Base-by-base conservation (phyloP, 805 yeast genomes). In the Schizosaccharomyces lindneri region DNA sequence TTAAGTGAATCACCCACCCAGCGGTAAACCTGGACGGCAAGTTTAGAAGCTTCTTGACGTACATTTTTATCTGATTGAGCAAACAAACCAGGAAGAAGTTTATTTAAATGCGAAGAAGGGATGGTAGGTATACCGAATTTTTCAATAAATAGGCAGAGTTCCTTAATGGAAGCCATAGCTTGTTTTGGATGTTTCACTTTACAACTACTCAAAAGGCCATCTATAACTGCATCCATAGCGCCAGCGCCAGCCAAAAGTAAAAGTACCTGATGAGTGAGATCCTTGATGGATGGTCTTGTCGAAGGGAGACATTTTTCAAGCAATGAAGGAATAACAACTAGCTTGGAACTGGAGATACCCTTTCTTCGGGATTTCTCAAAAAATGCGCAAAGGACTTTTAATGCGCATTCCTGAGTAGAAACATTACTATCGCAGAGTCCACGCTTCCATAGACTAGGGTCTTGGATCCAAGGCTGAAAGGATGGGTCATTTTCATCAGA, bases 31-130 rank as follows among this genome's bases (percentile, higher is more conserved):
- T 81, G 85, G 3, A 86, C 80, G 0, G 88, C 75, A 65, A 90
- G 74, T 55, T 76, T 74, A 4, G 83, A 77, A 1, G 96, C 80
- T 68, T 85, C 95, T 0, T 81, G 79, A 68, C 98, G 79, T 6
- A 93, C 95, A 62, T 80, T 85, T 64, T 79, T 80, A 71, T 93
- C 97, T 0, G 95, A 86, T 70, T 89, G 95, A 2, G 80, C 82
- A 68, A 87, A 87, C 60, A 88, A 71, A 66, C 81, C 83, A 1
- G 87, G 81, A 43, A 93, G 71, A 9, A 67, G 68, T 27, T 81
- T 78, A 32, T 86, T 68, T 0, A 83, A 74, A 2, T 78, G 73
- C 66, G 79, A 76, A 13, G 89, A 81, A 60, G 80, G 71, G 48
- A 82, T 74, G 9, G 79, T 76, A 59, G 74, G 72, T 65, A 89